Percentiles rank a stretch among this genome's conserved stretches.
Evolutionary conservation across 2,329 filamentous ascomycete genomes (phyloP).

Genomic region (Pseudocercospora musae): DNA sequence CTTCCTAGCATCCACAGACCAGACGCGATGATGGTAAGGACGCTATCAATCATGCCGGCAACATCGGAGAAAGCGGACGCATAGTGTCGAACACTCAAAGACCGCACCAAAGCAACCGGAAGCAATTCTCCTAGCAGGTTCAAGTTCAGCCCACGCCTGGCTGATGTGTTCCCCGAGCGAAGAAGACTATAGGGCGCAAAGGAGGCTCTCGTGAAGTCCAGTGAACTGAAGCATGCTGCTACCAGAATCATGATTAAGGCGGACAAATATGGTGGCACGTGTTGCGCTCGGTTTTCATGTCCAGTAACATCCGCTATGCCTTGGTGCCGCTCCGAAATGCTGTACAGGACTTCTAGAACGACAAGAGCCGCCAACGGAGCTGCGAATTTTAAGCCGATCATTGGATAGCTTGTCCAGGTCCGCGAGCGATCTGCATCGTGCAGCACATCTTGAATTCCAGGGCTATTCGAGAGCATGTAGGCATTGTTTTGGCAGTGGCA

Average conservation of each 20-base stretch:
- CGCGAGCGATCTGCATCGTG: too few species aligned
- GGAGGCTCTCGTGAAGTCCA: conserved; percentile 7
- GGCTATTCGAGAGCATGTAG: too few species aligned
- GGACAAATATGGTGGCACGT: conserved; percentile 2
- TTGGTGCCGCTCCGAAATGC: background rate
- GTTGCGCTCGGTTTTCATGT: background rate
- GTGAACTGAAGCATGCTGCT: conserved; percentile 4
- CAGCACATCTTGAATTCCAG: too few species aligned
- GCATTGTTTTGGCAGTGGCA: too few species aligned
- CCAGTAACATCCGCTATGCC: conserved; percentile 8
- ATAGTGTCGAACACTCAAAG: background rate
- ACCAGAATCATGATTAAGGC: conserved; percentile 3
- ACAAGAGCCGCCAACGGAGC: background rate
- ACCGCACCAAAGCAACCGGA: conserved; percentile 1
- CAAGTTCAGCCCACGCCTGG: background rate
- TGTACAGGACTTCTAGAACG: conserved; percentile 5
- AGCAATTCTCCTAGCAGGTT: conserved; percentile 2
- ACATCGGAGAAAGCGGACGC: conserved; percentile 1
- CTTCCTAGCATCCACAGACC: conserved; percentile 10
- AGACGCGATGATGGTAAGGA: conserved; percentile 6
- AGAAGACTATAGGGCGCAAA: conserved; percentile 8
- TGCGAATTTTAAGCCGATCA: background rate
- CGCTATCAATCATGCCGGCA: conserved; percentile 4
- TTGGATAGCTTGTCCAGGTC: background rate
- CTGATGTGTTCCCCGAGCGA: background rate